phyloP scores from a whole-genome alignment of 805 yeast genomes.

The Wickerhamiella sergipiensis region DNA sequence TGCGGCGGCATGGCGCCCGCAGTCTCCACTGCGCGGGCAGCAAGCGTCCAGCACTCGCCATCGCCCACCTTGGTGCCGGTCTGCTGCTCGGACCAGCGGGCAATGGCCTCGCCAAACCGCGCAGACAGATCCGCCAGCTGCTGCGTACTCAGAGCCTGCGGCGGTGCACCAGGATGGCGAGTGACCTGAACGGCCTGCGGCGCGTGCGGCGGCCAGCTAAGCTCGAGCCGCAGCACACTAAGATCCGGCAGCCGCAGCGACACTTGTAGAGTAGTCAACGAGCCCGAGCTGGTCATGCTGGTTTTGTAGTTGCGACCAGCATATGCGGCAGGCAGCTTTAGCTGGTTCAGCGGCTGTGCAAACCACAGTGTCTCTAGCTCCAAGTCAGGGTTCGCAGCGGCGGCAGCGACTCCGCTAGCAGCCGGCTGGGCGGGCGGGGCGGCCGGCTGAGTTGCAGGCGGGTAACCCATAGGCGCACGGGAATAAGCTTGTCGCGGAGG shows the following conservation, averaged over 20 bases:
- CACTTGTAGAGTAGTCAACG: constrained; percentile 12
- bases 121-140: constrained; percentile 18
- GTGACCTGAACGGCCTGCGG: constrained; percentile 27
- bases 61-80: constrained; percentile 24
- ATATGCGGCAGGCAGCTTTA: constrained; percentile 7
- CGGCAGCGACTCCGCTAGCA: neutral
- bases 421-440: neutral
- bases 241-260: constrained; percentile 23
- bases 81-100: constrained; percentile 24
- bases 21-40: constrained; percentile 23
- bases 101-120: constrained; percentile 24
- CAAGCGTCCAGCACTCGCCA: constrained; percentile 31
- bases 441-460: too few species aligned
- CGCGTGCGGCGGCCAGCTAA: constrained; percentile 23
- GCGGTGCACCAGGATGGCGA: constrained; percentile 29
- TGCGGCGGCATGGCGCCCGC: constrained; percentile 19
- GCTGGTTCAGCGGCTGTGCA: constrained; percentile 9
- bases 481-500: neutral
- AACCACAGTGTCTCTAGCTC: constrained; percentile 19
- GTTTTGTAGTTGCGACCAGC: constrained; percentile 17
- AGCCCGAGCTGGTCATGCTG: constrained; percentile 13
- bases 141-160: constrained; percentile 21
- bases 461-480: constrained; percentile 5
- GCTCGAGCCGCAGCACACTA: constrained; percentile 19
- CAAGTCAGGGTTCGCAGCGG: constrained; percentile 9